Base-by-base conservation (phyloP, 2,329 filamentous ascomycete genomes). In the Mollisiaceae sp. region DNA sequence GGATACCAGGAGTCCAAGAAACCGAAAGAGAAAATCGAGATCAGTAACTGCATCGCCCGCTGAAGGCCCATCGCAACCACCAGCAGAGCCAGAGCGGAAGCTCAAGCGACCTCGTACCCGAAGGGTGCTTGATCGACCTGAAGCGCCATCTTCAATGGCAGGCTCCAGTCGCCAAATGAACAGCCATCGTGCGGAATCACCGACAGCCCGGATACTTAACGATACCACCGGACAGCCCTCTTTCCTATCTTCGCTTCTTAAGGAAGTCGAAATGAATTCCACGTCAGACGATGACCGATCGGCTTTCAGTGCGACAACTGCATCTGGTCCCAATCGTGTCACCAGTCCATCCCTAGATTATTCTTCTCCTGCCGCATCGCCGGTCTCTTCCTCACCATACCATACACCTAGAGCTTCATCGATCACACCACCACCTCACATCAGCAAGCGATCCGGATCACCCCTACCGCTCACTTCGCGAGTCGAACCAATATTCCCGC, bases 81-180 rank as follows among this genome's bases (percentile, higher is more conserved):
- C 88, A 27, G 79, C 81, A 60, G 86, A 94, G 72, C 91, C 91
- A 0, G 89, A 95, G 77, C 88, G 94, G 59, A 94, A 92, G 77
- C 81, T 97, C 55, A 97, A 97, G 79, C 90, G 94, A 18, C 94
- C 94, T 36, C 88, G 94, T 66, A 95, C 92, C 22, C 86, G 91
- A 71, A 85, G 91, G 59, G 82, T 90, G 59, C 83, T 83, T 61
- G 83, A 86, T 59, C 77, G 81, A 18, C 81, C 82, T 45, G 78
- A 77, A 50, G 63, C 71, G 45, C 65, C 69, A 11, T 47, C 66
- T 35, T 60, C 63, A 1, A 76, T 68, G 77, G 74, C 65, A 77
- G 80, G 72, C 74, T 78, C 62, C 43, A 73, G 75, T 67, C 70
- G 77, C 60, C 76, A 75, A 59, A 65, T 70, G 59, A 69, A 69